Conservation (phyloP, 345 rosid genomes). For the Gossypium ekmanianum region DNA sequence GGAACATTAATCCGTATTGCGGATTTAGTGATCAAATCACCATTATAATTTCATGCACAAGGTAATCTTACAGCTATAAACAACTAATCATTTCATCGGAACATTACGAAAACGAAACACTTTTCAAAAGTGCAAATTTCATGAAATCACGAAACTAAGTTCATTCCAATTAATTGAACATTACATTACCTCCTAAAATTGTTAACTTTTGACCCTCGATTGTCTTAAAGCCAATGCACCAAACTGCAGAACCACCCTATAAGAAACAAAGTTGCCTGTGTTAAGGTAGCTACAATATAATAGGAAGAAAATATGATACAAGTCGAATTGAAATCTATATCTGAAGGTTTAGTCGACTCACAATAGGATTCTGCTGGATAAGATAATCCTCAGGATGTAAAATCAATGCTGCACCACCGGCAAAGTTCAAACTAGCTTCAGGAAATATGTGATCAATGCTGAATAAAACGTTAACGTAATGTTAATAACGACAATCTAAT, state of each 20-base stretch:
- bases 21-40: background rate
- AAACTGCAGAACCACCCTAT: constrained; percentile 60
- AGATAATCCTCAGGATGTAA: constrained; percentile 77
- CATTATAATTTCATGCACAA: background rate
- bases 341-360: constrained; percentile 38
- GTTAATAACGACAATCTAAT: constrained; percentile 14
- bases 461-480: constrained; percentile 24
- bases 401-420: constrained; percentile 76
- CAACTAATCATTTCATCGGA: background rate
- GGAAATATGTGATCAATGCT: constrained; percentile 70
- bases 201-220: constrained; percentile 64
- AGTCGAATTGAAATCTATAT: background rate
- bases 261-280: constrained; percentile 13
- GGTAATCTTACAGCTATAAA: background rate
- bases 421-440: constrained; percentile 80
- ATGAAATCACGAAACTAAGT: background rate
- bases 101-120: background rate
- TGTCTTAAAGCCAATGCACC: constrained; percentile 90
- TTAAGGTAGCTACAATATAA: background rate
- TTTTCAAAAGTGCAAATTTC: background rate
- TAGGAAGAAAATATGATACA: background rate
- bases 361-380: constrained; percentile 62
- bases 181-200: constrained; percentile 79
- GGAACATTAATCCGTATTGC: background rate
- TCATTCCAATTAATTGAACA: background rate